Conservation (phyloP, 257 asterid genomes). For the Gynochthodes officinalis region DNA sequence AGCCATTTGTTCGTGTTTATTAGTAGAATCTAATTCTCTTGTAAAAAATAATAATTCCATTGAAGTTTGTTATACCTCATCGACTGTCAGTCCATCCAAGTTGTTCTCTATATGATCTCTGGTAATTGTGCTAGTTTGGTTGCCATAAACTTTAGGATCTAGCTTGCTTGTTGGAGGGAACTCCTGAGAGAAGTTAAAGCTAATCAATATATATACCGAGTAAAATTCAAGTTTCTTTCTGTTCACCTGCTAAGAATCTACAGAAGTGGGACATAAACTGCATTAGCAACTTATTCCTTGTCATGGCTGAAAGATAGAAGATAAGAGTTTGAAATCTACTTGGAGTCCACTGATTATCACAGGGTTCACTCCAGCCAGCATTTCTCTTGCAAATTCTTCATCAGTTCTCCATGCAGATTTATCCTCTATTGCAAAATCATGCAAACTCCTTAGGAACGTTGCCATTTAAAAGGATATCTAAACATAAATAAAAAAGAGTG, state of each 20-base stretch:
- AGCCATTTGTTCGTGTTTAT: not conserved
- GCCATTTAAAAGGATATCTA: not conserved
- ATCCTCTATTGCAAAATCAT: conserved; percentile 37
- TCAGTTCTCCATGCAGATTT: conserved; percentile 72
- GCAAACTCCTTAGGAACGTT: not conserved
- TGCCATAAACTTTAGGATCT: conserved; percentile 51
- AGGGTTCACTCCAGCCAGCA: conserved; percentile 79
- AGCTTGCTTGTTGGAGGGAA: conserved; percentile 69
- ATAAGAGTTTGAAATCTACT: conserved; percentile 25
- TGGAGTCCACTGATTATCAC: conserved; percentile 57
- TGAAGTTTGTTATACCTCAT: conserved; percentile 36
- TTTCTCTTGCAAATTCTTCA: conserved; percentile 75
- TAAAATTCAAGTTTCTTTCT: not conserved
- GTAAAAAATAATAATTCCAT: not conserved
- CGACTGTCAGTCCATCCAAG: conserved; percentile 47
- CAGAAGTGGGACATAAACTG: not conserved
- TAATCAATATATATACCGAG: not conserved
- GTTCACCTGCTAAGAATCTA: not conserved
- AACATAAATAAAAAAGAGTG: not conserved
- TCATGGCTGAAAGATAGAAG: not conserved
- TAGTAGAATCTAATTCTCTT: not conserved
- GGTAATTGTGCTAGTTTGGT: conserved; percentile 53
- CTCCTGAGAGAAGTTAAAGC: conserved; percentile 35
- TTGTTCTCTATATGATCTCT: conserved; percentile 42
- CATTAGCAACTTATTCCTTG: not conserved